Evolutionary conservation across 2,329 filamentous ascomycete species (phyloP).

Genomic region (Aspergillus brunneoviolaceus): DNA sequence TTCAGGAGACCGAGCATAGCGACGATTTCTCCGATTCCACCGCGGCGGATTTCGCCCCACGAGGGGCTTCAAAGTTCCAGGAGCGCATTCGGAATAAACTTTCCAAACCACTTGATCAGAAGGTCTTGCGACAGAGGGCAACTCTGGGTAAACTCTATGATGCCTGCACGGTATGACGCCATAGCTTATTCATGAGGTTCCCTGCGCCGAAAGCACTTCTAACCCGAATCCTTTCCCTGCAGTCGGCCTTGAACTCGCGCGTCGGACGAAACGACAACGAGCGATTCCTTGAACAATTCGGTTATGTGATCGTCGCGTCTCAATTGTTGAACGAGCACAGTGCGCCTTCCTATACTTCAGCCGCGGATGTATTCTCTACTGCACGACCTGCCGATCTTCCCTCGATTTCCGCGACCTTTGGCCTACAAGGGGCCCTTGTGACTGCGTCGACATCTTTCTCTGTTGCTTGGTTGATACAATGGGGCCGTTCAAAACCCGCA

Average conservation of each 20-base stretch:
- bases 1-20: conserved; percentile 30
- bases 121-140: conserved; percentile 28
- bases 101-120: conserved; percentile 48
- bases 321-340: conserved; percentile 72
- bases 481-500: conserved; percentile 61
- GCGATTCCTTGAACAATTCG: conserved; percentile 86
- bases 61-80: conserved; percentile 50
- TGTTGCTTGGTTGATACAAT: conserved; percentile 68
- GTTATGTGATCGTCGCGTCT: conserved; percentile 89
- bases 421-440: conserved; percentile 63
- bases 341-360: conserved; percentile 42
- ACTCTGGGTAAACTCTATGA: conserved; percentile 44
- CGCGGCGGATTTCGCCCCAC: conserved; percentile 50
- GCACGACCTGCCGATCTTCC: conserved; percentile 31
- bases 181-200: neutral
- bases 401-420: conserved; percentile 50
- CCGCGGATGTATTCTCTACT: conserved; percentile 34
- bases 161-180: conserved; percentile 47
- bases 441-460: conserved; percentile 63
- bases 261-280: conserved; percentile 77
- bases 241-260: conserved; percentile 37
- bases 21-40: conserved; percentile 31
- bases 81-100: conserved; percentile 51
- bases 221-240: neutral
- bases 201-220: neutral